A percentile compares a stretch with the other conserved stretches of the same genome.
These are phyloP conservation scores for Pseudophaeomoniella oleicola DNA, from an alignment of 2,329 filamentous ascomycete genomes.

Conservation along the genomic window DNA sequence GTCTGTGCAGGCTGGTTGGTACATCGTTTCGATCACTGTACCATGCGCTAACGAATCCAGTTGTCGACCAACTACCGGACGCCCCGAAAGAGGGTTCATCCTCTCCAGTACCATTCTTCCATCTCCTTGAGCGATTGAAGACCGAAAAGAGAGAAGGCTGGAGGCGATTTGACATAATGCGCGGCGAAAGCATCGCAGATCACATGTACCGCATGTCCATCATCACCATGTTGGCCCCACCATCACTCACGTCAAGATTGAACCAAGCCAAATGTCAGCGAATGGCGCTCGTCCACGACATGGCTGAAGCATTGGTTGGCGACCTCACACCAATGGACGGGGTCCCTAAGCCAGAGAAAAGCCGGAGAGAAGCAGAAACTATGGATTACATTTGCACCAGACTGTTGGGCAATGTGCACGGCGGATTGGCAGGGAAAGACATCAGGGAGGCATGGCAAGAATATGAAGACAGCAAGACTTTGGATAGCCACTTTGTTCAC, in stretches of 20 bases:
- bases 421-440: constrained; percentile 53
- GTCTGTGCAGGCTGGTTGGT: constrained; percentile 13
- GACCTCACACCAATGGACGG: constrained; percentile 92
- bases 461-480: constrained; percentile 76
- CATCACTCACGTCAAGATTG: constrained; percentile 53
- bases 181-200: constrained; percentile 81
- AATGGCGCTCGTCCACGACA: constrained; percentile 94
- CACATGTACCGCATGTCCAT: constrained; percentile 99
- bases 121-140: constrained; percentile 85
- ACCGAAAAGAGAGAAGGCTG: constrained; percentile 94
- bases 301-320: constrained; percentile 88
- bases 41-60: constrained; percentile 20
- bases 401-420: constrained; percentile 60
- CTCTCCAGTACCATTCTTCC: constrained; percentile 83
- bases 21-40: no score
- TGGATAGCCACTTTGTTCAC: constrained; percentile 81
- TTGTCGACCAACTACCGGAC: constrained; percentile 49
- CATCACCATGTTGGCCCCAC: constrained; percentile 81
- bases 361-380: constrained; percentile 66
- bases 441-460: constrained; percentile 81
- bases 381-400: constrained; percentile 78
- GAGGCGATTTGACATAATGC: constrained; percentile 66
- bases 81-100: constrained; percentile 45
- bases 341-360: constrained; percentile 77
- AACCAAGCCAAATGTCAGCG: constrained; percentile 75